Percentiles rank a stretch among this genome's conserved stretches.
Evolutionary conservation across 2,329 filamentous ascomycete species (phyloP).

Genomic region (Ophiostoma populinum): DNA sequence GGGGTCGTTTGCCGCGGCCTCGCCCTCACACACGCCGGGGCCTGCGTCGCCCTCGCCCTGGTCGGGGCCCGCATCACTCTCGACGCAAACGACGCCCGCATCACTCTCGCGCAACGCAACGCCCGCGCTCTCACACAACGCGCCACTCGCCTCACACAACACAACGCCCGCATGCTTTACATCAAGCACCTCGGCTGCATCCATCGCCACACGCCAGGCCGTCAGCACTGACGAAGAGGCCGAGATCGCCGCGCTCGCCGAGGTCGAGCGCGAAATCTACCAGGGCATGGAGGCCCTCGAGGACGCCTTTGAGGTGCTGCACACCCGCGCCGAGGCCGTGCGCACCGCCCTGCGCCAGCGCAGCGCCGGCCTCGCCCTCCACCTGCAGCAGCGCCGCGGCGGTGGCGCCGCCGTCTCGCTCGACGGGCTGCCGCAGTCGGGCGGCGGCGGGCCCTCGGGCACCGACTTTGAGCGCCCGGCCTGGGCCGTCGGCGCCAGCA

Average conservation of each 20-base stretch:
- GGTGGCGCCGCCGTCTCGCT: constrained; percentile 24
- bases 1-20: no score
- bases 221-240: constrained; percentile 89
- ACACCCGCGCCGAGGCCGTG: constrained; percentile 66
- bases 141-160: constrained; percentile 33
- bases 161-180: constrained; percentile 29
- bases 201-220: constrained; percentile 29
- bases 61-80: constrained; percentile 18
- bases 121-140: constrained; percentile 20
- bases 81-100: constrained; percentile 28
- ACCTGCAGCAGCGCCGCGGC: constrained; percentile 38
- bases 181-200: constrained; percentile 28
- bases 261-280: constrained; percentile 87
- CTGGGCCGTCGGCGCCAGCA: constrained; percentile 24
- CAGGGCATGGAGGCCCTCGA: constrained; percentile 86
- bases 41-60: constrained; percentile 22
- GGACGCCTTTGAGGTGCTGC: constrained; percentile 84
- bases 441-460: constrained; percentile 16
- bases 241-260: constrained; percentile 75
- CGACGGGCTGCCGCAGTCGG: constrained; percentile 33
- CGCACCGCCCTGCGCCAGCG: constrained; percentile 66
- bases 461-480: constrained; percentile 26
- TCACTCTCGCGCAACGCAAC: constrained; percentile 21
- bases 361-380: constrained; percentile 56
- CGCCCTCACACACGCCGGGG: no score